Conservation (phyloP, 306 rosid genomes). For the Begonia loranthoides region DNA sequence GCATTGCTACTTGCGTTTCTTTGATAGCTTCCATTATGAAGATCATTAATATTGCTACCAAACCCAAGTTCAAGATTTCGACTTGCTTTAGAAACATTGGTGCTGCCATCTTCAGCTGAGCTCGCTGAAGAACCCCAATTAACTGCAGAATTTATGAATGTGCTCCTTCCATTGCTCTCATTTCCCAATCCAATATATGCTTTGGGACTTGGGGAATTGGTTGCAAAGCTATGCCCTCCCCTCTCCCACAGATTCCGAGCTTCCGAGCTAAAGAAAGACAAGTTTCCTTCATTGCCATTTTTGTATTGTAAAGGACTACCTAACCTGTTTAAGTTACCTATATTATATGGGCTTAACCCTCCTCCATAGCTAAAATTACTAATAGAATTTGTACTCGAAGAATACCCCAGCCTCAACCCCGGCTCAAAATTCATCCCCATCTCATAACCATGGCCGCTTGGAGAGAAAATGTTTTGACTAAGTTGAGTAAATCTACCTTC, state of each 20-base stretch:
- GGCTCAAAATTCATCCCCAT: slow-evolving; percentile 63
- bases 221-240: slow-evolving; percentile 48
- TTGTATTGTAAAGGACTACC: slow-evolving; percentile 52
- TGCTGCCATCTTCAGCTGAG: slow-evolving; percentile 44
- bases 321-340: slow-evolving; percentile 42
- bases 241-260: slow-evolving; percentile 69
- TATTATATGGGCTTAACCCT: slow-evolving; percentile 54
- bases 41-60: slow-evolving; percentile 39
- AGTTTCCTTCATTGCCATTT: slow-evolving; percentile 56
- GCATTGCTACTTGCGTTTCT: slow-evolving; percentile 34
- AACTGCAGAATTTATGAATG: slow-evolving; percentile 49
- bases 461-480: slow-evolving; percentile 58
- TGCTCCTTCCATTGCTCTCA: neutral
- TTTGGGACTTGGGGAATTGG: slow-evolving; percentile 37
- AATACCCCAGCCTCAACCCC: slow-evolving; percentile 54
- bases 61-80: slow-evolving; percentile 45
- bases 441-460: slow-evolving; percentile 72
- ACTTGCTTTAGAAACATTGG: slow-evolving; percentile 29
- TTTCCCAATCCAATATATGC: slow-evolving; percentile 45
- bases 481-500: slow-evolving; percentile 67
- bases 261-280: slow-evolving; percentile 58
- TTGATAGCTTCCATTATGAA: slow-evolving; percentile 58
- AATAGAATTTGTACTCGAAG: slow-evolving; percentile 50
- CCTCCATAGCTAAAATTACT: slow-evolving; percentile 56
- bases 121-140: slow-evolving; percentile 52